Conservation (phyloP, 805 yeast genomes). For the Kodamaea neixiangensis region DNA sequence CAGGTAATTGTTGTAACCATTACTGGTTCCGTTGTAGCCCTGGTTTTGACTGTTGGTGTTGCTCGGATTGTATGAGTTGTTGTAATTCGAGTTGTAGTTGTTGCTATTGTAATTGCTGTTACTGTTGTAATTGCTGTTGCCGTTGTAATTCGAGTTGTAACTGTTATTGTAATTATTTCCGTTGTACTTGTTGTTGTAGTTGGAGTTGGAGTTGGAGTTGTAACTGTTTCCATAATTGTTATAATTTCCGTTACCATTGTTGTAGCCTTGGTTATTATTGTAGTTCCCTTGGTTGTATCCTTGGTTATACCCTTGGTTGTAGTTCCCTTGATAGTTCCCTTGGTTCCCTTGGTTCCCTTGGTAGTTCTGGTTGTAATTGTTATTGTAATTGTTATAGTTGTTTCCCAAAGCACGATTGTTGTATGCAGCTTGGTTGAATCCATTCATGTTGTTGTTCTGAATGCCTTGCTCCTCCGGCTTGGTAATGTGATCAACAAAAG, state of each 20-base stretch:
- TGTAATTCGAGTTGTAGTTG: conserved; percentile 6
- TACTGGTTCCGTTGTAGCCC: conserved; percentile 7
- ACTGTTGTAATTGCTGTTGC: conserved; percentile 4
- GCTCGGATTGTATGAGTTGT: conserved; percentile 11
- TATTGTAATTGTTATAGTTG: conserved; percentile 14
- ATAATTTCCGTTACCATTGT: conserved; percentile 9
- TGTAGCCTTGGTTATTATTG: conserved; percentile 15
- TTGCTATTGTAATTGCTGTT: conserved; percentile 7
- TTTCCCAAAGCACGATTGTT: conserved; percentile 16
- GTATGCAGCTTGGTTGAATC: background rate
- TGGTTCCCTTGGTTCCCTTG: no score
- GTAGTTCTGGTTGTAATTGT: conserved; percentile 13
- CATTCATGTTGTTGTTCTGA: background rate
- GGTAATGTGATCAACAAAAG: conserved; percentile 21
- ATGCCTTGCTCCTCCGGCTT: conserved; percentile 11
- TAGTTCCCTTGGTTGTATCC: conserved; percentile 19
- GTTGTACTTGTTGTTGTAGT: conserved; percentile 12
- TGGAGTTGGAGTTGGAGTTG: conserved; percentile 1
- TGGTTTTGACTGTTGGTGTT: conserved; percentile 9
- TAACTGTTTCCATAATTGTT: conserved; percentile 6
- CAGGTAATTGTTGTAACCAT: conserved; percentile 6
- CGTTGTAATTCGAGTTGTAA: background rate
- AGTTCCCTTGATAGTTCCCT: no score
- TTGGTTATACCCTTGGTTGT: conserved; percentile 20
- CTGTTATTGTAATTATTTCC: conserved; percentile 12